Evolutionary conservation across 352 stramenopile genomes (phyloP), one percentile per base, ranked within the genome.

Genomic region (Globisporangium cederbergense): DNA sequence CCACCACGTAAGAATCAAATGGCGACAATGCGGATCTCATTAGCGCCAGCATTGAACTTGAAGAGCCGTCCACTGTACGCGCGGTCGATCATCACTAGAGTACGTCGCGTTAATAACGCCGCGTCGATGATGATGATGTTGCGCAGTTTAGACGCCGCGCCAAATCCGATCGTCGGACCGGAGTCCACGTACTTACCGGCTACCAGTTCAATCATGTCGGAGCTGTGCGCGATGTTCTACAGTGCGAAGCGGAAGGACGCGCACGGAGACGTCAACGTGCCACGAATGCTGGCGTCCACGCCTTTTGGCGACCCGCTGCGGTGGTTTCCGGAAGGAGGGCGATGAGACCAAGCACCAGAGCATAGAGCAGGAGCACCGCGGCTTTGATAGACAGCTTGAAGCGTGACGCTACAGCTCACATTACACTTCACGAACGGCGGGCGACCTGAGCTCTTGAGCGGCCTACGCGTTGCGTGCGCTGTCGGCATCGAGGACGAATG

Each of bases 1-100:
- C 62, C 67, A 2, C 58, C 67, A 5, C 58, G 63, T 18, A 58
- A 28, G 56, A 62, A 62, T 1, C 25, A 43, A 8, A 62, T 62
- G 18, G 42, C 42, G 10, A 43, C 40, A 14, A 62, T n/a, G 16
- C 18, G 56, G 11, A 62, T 51, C 11, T 40, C 46, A 42, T 43
- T 43, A n/a, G 42, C 42, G 18, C 56, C 56, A 11, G 42, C 28
- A 3, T 16, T 25, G 18, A 62, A 62, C 8, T 13, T 32, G 42
- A 54, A 62, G 13, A 54, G 56, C 0, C 56, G 14, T 14, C 56
- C 56, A 16, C 13, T 62, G 42, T 62, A 62, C 4, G 42, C 42
- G 22, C 16, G 56, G n/a, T 62, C 56, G 56, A 62, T 53, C 2
- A 42, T 62, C 36, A 62, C 56, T 22, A 16, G 22, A 13, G 28